Percentiles rank a stretch among this genome's conserved stretches.
Evolutionary conservation across 768 basidiomycete genomes (phyloP).

Genomic region (Phlebiopsis flavidoalba): DNA sequence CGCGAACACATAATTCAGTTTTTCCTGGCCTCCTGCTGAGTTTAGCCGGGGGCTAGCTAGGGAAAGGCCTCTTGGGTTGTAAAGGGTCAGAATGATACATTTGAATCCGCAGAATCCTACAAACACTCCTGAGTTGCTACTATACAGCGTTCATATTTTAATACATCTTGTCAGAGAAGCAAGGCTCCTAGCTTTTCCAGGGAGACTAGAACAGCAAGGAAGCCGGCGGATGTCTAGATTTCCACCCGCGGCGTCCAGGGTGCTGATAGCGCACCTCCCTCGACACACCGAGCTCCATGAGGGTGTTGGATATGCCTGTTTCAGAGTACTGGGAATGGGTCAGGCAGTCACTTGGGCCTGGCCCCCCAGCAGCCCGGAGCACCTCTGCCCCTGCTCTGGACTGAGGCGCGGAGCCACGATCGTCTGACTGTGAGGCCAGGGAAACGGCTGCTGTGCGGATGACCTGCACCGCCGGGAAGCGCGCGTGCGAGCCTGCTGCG

Average conservation of each 20-base stretch:
- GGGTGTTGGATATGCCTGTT: conserved; percentile 46
- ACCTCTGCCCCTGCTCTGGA: conserved; percentile 14
- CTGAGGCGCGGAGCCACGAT: conserved; percentile 45
- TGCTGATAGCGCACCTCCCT: conserved; percentile 73
- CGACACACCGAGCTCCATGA: conserved; percentile 75
- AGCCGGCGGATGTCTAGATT: conserved; percentile 86
- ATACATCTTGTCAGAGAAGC: neutral
- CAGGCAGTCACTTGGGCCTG: too few relatives aligned
- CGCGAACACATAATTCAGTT: too few relatives aligned
- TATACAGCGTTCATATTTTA: neutral
- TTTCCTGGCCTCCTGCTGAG: too few relatives aligned
- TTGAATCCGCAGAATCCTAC: neutral
- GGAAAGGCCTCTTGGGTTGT: too few relatives aligned
- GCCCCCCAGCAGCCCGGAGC: conserved; percentile 20
- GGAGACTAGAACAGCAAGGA: conserved; percentile 65
- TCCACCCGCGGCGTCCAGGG: conserved; percentile 76
- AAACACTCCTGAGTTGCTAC: neutral
- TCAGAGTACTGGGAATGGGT: conserved; percentile 45
- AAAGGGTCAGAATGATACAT: too few relatives aligned
- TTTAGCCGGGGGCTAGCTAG: too few relatives aligned
- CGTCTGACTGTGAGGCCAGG: conserved; percentile 64
- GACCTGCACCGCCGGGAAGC: conserved; percentile 12
- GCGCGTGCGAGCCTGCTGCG: conserved; percentile 14
- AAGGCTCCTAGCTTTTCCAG: neutral
- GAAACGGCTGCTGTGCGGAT: conserved; percentile 38